These are phyloP conservation scores for Xylaria palmicola DNA, from an alignment of 495 filamentous ascomycete genomes.

Conservation along the genomic window DNA sequence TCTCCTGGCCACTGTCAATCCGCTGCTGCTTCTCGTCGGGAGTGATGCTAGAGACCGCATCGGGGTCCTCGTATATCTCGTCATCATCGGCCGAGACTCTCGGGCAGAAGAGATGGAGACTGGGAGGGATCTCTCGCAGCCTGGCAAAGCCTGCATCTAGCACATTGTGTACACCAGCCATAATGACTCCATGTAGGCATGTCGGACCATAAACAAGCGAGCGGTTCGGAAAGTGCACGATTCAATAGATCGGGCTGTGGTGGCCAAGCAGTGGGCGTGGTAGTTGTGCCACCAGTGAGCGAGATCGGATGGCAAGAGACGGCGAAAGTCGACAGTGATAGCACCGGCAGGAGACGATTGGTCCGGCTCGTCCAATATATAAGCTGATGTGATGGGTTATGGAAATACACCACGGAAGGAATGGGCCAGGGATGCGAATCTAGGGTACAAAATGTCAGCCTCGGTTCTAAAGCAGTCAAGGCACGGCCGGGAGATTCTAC, in stretches of 20 bases:
- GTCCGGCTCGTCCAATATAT: not conserved
- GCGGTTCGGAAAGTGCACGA: not conserved
- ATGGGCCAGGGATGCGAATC: not conserved
- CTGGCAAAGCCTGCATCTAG: slow-evolving; percentile 24
- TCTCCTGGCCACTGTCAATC: slow-evolving; percentile 45
- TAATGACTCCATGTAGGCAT: slow-evolving; percentile 22
- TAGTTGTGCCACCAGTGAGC: not conserved
- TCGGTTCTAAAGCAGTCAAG: too few species aligned
- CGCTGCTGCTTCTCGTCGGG: slow-evolving; percentile 40
- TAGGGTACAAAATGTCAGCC: too few species aligned
- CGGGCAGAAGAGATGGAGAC: slow-evolving; percentile 44
- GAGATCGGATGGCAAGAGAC: not conserved
- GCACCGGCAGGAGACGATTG: not conserved
- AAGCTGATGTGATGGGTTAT: not conserved
- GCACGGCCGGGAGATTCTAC: too few species aligned
- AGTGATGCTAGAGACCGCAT: slow-evolving; percentile 35
- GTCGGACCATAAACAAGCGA: slow-evolving; percentile 11
- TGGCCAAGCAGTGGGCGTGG: not conserved
- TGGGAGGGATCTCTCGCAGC: slow-evolving; percentile 42
- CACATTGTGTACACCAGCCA: slow-evolving; percentile 19
- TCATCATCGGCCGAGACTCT: slow-evolving; percentile 41
- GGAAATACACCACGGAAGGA: not conserved
- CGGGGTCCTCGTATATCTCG: slow-evolving; percentile 54
- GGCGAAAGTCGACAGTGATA: not conserved
- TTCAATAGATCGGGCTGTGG: not conserved